Conservation (phyloP, 2,329 filamentous ascomycete species). For the Aspergillus sp. region DNA sequence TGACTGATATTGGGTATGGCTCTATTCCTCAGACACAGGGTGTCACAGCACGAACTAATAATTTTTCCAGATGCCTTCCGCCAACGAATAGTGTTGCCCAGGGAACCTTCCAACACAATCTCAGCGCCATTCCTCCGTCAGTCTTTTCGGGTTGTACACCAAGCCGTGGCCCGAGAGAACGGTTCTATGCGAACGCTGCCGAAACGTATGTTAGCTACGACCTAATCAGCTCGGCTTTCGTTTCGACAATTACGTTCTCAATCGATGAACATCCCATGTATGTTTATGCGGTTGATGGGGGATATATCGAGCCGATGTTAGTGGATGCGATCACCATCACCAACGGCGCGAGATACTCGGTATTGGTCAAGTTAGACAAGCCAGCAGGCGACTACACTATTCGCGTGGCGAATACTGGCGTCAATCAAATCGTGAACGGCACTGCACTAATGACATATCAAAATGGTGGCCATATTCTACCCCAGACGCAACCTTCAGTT, state of each 20-base stretch:
- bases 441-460: slow-evolving; percentile 50
- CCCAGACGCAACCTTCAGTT: slow-evolving; percentile 23
- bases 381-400: slow-evolving; percentile 53
- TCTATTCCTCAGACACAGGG: neutral
- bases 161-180: slow-evolving; percentile 45
- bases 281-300: slow-evolving; percentile 42
- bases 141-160: slow-evolving; percentile 44
- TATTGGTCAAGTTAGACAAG: slow-evolving; percentile 45
- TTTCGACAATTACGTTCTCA: slow-evolving; percentile 50
- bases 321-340: slow-evolving; percentile 31
- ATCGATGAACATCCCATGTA: slow-evolving; percentile 44
- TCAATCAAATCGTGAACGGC: slow-evolving; percentile 56
- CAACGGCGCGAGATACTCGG: slow-evolving; percentile 37
- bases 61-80: slow-evolving; percentile 18
- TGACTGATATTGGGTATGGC: slow-evolving; percentile 23
- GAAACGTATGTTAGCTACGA: slow-evolving; percentile 53
- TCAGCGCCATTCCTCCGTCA: slow-evolving; percentile 25
- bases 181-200: slow-evolving; percentile 39
- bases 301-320: slow-evolving; percentile 35
- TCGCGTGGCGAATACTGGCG: slow-evolving; percentile 49
- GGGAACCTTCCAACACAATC: slow-evolving; percentile 18
- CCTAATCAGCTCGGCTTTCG: slow-evolving; percentile 51
- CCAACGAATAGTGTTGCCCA: slow-evolving; percentile 15
- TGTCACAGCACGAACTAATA: neutral
- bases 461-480: slow-evolving; percentile 15